These are phyloP conservation scores for Trichomonas vaginalis DNA, from an alignment of 208 protist species.

Conservation along the genomic window DNA sequence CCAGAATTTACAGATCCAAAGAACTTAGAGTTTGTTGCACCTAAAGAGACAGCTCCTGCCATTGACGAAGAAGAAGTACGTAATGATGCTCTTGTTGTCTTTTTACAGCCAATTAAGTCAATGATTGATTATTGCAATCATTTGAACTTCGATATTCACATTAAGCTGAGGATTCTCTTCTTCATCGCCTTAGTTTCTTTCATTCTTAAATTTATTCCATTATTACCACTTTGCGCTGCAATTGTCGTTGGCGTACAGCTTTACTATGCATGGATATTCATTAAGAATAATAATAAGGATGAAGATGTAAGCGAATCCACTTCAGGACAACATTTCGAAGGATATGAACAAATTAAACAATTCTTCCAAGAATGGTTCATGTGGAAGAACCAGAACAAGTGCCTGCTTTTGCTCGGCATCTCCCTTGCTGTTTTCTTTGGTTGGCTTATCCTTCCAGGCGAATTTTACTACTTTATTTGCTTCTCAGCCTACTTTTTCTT, in stretches of 20 bases:
- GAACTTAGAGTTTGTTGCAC: background rate
- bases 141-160: background rate
- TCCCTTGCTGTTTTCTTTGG: background rate
- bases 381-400: background rate
- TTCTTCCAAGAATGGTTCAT: background rate
- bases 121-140: background rate
- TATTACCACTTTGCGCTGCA: background rate
- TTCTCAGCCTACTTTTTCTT: background rate
- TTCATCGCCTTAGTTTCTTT: background rate
- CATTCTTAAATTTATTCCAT: background rate
- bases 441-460: background rate
- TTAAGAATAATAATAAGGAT: background rate
- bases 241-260: background rate
- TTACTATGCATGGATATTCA: background rate
- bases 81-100: background rate
- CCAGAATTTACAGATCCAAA: background rate
- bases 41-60: background rate
- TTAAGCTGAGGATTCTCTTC: background rate
- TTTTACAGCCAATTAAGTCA: background rate
- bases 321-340: background rate
- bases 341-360: background rate
- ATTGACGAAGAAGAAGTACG: background rate
- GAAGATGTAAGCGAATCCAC: background rate
- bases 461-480: background rate
- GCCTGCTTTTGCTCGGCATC: background rate